Conservation (phyloP, 2,329 filamentous ascomycete genomes). For the Sporothrix variecibatus region DNA sequence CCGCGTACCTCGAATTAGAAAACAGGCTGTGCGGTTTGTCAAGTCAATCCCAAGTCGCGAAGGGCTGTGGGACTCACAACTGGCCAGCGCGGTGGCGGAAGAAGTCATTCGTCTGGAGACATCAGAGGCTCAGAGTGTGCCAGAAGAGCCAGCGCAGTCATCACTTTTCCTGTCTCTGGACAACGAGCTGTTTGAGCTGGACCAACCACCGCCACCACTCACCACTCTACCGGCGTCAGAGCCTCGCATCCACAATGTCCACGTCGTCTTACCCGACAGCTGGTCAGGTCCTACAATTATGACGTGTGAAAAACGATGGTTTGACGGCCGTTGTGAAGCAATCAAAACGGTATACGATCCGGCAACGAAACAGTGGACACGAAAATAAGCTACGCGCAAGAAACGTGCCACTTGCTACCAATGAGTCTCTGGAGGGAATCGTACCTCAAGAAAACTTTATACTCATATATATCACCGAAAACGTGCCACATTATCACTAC, state of each 20-base stretch:
- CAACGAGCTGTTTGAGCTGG: background rate
- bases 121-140: background rate
- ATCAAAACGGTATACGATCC: slow-evolving; percentile 7
- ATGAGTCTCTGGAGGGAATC: background rate
- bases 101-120: background rate
- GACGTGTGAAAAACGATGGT: slow-evolving; percentile 1
- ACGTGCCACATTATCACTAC: background rate
- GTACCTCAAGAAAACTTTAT: background rate
- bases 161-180: background rate
- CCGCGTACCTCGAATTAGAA: background rate
- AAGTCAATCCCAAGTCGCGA: slow-evolving; percentile 8
- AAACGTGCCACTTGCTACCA: too few species aligned
- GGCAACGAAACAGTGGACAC: background rate
- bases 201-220: background rate
- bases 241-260: slow-evolving; percentile 6
- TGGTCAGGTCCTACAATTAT: background rate
- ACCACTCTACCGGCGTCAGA: background rate
- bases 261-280: slow-evolving; percentile 4
- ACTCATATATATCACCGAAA: background rate
- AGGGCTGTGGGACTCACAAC: slow-evolving; percentile 12
- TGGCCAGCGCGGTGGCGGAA: background rate
- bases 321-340: background rate
- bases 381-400: background rate
- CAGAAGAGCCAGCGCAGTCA: background rate
- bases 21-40: background rate